Evolutionary conservation across 2,329 filamentous ascomycete genomes (phyloP), one percentile per base, ranked within the genome.

Genomic region (Colletotrichum musae): DNA sequence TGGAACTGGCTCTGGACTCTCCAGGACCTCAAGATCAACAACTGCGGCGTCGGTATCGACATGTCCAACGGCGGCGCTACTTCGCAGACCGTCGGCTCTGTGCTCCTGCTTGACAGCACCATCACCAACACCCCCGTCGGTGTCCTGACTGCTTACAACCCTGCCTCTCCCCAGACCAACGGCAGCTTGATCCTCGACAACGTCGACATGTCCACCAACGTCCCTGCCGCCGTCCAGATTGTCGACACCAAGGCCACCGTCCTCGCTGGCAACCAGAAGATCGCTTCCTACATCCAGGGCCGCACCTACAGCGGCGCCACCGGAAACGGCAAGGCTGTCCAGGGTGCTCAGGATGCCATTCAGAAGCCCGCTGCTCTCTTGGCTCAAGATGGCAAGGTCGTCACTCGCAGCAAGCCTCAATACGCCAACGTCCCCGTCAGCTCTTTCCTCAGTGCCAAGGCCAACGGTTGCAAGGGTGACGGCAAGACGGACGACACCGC

Each of bases 1-100:
- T 97, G 94, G 94, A 93, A 95, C 83, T 97, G 94, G 94, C 85
- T 90, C 18, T 97, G 93, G 92, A 90, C 91, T 52, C 89, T 96
- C 81, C 94, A 95, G 78, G 92, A 89, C 43, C 74, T 97, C 45
- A 87, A 83, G 53, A 93, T 97, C 80, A 90, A 94, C 79, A 89
- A 92, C 77, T 93, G 92, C 77, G 82, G 84, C n/a, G 81, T 95
- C 47, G 94, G 93, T 64, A 84, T 97, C 71, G 92, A 97, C 80
- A 94, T 97, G 90, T 88, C 91, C 61, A 88, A 87, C 73, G 87
- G 89, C 57, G 88, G 85, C 28, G 78, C 83, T 39, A 82, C 85
- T n/a, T 74, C 76, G 74, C 93, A 96, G 82, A 92, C 90, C 12
- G 94, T 97, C 60, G 96, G 96, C 64, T 97, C 95, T 1, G 88